Conservation (phyloP, 192 early-diverging fungal species). For the Cetraspora pellucida region DNA sequence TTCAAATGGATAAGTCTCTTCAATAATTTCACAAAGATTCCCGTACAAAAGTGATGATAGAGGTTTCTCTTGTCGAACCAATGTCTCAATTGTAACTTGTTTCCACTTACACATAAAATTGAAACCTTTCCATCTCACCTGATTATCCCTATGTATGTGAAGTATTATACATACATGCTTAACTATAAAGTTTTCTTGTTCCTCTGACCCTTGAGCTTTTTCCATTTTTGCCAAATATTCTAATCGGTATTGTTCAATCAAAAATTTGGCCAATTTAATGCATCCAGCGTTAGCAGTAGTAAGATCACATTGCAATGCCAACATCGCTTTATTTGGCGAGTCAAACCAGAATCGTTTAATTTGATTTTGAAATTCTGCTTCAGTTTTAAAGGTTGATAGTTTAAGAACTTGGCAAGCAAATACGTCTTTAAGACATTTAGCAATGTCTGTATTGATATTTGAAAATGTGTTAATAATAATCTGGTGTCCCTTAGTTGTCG, state of each 20-base stretch:
- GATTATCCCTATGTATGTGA: no score
- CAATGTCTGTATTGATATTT: slow-evolving; percentile 34
- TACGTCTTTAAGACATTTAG: background rate
- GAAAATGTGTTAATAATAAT: slow-evolving; percentile 31
- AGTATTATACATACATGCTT: slow-evolving; percentile 34
- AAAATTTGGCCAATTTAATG: slow-evolving; percentile 34
- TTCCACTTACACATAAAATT: slow-evolving; percentile 30
- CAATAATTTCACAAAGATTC: background rate
- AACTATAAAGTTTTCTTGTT: background rate
- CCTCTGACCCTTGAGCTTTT: background rate
- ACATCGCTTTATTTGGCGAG: background rate
- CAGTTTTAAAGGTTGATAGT: slow-evolving; percentile 29
- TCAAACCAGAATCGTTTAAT: slow-evolving; percentile 32
- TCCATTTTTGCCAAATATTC: slow-evolving; percentile 9
- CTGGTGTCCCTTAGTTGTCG: background rate
- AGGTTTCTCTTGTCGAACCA: slow-evolving; percentile 13
- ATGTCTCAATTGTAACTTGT: slow-evolving; percentile 31
- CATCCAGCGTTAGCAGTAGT: slow-evolving; percentile 19
- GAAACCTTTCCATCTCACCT: background rate
- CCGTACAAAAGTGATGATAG: slow-evolving; percentile 17
- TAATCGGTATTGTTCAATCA: slow-evolving; percentile 27
- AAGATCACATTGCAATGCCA: slow-evolving; percentile 32
- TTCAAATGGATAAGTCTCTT: slow-evolving; percentile 26
- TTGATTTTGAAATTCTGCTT: slow-evolving; percentile 23
- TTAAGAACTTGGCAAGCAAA: slow-evolving; percentile 3